Evolutionary conservation across 352 stramenopile species (phyloP), one percentile per base, ranked within the genome.

Genomic region (Pythium myriotylum): DNA sequence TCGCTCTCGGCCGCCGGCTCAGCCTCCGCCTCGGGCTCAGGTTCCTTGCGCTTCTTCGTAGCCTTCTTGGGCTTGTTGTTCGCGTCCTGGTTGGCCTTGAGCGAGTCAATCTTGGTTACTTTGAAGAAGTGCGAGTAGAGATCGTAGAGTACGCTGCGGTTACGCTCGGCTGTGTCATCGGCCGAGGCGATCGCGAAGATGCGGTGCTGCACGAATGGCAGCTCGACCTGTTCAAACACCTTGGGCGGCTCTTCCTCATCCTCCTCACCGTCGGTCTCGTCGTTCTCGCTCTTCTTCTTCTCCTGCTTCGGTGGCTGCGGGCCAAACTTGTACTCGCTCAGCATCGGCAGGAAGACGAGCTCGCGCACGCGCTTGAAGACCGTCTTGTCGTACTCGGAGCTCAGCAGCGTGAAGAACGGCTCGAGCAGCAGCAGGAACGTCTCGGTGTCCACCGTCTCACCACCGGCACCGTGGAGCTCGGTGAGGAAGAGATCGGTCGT

Each of bases 351-450:
- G 53, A 94, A 92, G 51, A 94, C 77, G 43, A 91, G 65, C 54
- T 92, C 84, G 22, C 75, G 72, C 37, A 92, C 77, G 59, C 86
- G 86, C 68, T 92, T 92, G 68, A 89, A 87, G 23, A 94, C 74
- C 20, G 73, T 79, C 70, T 87, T 86, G 68, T 94, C 84, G 68
- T 91, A 88, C 54, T 94, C 82, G 29, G 69, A 81, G 59, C 77
- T 81, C 54, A 94, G 56, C 41, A 94, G 68, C 49, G 82, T 86
- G 61, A 92, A 89, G 54, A 94, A 94, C 2, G 86, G 86, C 71
- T 92, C 86, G 33, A 94, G 53, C 49, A 94, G 67, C 45, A 80
- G 71, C 73, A 93, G 32, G 42, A 94, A 89, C 20, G 81, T 72
- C 19, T 81, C 72, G 1, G 78, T 87, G 9, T 76, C 73, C 10